Evolutionary conservation across 768 basidiomycete species (phyloP).

Genomic region (Mycena leptocephala): DNA sequence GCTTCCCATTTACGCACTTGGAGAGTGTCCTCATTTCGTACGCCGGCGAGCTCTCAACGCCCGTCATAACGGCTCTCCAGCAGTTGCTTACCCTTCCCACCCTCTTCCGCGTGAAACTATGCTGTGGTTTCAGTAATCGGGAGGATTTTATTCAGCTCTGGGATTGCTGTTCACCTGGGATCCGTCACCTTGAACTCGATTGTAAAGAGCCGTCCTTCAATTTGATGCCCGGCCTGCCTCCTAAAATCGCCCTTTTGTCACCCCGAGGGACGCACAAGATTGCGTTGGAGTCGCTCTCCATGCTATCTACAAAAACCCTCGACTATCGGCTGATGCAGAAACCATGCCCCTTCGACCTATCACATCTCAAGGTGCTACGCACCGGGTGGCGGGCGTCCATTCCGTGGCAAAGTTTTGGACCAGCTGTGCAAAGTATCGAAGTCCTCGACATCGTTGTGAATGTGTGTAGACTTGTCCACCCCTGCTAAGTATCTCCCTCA

Average conservation of each 20-base stretch:
- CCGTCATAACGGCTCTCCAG: background rate
- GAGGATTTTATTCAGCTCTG: background rate
- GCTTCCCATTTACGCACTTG: background rate
- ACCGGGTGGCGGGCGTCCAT: background rate
- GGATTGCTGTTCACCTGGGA: background rate
- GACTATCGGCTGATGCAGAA: background rate
- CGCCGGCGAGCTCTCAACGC: too few relatives aligned
- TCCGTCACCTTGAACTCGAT: background rate
- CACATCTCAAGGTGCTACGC: background rate
- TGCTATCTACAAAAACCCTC: background rate
- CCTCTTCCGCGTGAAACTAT: background rate
- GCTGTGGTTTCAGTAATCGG: background rate
- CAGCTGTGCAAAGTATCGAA: background rate
- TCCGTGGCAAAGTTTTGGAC: background rate
- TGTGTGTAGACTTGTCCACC: background rate
- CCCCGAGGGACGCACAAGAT: background rate
- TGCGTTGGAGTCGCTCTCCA: background rate
- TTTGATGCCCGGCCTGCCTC: too few relatives aligned
- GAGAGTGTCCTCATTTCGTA: background rate
- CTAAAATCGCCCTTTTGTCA: background rate
- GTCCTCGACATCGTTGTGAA: background rate
- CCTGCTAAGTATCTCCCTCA: background rate
- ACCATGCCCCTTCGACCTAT: background rate
- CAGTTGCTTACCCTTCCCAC: background rate
- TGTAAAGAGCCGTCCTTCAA: too few relatives aligned